These are phyloP conservation scores for Gonium pectorale DNA, from an alignment of 139 green algal species.

Conservation along the genomic window DNA sequence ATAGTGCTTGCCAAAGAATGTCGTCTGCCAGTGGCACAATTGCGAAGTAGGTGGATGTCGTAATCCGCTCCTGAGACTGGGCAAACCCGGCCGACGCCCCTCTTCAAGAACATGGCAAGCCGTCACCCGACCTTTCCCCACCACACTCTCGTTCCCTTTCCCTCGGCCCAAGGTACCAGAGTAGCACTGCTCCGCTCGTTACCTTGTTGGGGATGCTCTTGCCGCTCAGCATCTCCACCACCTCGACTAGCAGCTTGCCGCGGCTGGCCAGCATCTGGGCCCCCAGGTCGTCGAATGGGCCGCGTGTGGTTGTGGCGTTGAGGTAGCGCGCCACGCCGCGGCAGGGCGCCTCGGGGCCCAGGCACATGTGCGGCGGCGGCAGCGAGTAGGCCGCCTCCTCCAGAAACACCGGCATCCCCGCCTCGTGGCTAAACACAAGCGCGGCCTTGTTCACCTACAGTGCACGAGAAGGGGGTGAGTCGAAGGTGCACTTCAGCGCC, in stretches of 20 bases:
- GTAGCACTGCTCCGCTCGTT: no score
- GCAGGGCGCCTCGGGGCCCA: constrained; percentile 50
- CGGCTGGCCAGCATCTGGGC: constrained; percentile 60
- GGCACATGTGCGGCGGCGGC: constrained; percentile 40
- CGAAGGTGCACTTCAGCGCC: neutral
- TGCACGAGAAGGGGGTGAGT: neutral
- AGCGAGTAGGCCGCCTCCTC: constrained; percentile 56
- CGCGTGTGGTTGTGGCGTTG: constrained; percentile 57
- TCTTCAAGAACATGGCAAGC: no score
- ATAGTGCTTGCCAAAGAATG: no score
- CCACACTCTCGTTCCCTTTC: no score
- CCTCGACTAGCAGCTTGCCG: constrained; percentile 76
- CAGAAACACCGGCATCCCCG: constrained; percentile 44
- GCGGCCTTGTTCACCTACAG: constrained; percentile 27
- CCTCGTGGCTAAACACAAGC: constrained; percentile 36
- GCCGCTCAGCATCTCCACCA: constrained; percentile 78
- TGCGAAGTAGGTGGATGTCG: no score
- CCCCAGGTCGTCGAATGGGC: constrained; percentile 56
- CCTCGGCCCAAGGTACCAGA: no score
- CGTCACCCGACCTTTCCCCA: no score
- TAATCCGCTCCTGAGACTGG: no score
- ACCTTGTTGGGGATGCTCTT: constrained; percentile 70
- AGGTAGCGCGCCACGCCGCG: constrained; percentile 58
- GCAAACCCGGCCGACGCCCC: no score
- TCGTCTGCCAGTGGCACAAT: neutral